Base-by-base conservation (phyloP, 2,329 filamentous ascomycete species). In the Botryosphaeria agaves region DNA sequence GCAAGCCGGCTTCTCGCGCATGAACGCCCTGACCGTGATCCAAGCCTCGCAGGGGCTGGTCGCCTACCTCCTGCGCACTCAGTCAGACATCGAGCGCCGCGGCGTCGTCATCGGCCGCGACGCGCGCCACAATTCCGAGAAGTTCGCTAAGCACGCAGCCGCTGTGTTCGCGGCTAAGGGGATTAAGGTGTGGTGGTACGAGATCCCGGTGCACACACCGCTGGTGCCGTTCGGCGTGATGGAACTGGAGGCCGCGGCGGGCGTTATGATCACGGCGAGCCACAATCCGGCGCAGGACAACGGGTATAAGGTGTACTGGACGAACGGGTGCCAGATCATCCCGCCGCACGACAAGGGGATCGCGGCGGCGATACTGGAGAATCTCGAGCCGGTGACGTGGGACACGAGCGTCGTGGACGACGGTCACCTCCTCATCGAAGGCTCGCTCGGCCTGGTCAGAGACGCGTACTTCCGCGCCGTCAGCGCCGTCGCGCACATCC, bases 301-400 rank as follows among this genome's bases (percentile, higher is more conserved):
- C 43, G 72, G 72, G 14, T 76, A 76, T 51, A 76, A 76, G 51
- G 72, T 76, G 6, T 76, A 76, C 51, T 73, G 67, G 56, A 57
- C 55, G 11, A 75, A 74, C 42, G 72, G 70, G 2, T 72, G 68
- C 41, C 72, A 76, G 44, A 76, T 76, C 38, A 72, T 75, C 31
- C 62, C 69, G 7, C 72, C 72, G 3, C 63, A 69, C 36, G 72
- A 76, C 38, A 52, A 43, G 14, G 63, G 66, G 18, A 76, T 76
- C 32, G 64, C 69, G 4, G 51, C 52, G 20, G 60, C 62, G 3
- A 76, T 76, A 29, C 49, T 59, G 21, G 44, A 59, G 20, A 72
- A 74, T 34, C 45, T 69, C 26, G 55, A 61, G 31, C 68, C 70
- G 3, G 54, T 51, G 29, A 58, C 47, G 16, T 66, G 54, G 62